Evolutionary conservation across 768 basidiomycete species (phyloP).

Genomic region (Favolaschia claudopus): DNA sequence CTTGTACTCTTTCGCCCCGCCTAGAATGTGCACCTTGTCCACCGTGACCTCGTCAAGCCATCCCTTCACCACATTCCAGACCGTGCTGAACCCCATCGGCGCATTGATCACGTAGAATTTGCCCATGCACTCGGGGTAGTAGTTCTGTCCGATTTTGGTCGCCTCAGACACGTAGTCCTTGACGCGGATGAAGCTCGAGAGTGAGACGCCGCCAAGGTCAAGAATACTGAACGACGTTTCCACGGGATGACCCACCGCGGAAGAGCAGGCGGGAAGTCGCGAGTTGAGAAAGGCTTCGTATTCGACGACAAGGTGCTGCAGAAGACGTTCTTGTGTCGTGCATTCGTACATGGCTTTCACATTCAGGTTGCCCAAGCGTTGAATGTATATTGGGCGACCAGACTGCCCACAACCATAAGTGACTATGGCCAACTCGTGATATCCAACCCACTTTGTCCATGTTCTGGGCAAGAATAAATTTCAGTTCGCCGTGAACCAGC

Average conservation of each 20-base stretch:
- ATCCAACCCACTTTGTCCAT: constrained; percentile 77
- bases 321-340: constrained; percentile 88
- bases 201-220: constrained; percentile 76
- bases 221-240: constrained; percentile 98
- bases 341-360: constrained; percentile 80
- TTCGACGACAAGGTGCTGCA: constrained; percentile 88
- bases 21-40: constrained; percentile 90
- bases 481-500: background rate
- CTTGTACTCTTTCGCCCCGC: constrained; percentile 62
- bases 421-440: constrained; percentile 6
- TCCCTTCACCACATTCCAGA: constrained; percentile 89
- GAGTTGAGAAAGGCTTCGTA: constrained; percentile 89
- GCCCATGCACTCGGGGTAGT: constrained; percentile 93
- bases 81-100: constrained; percentile 88
- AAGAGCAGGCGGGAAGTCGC: constrained; percentile 83
- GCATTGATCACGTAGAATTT: constrained; percentile 99
- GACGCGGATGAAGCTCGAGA: constrained; percentile 88
- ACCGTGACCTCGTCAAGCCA: constrained; percentile 97
- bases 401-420: too few species aligned
- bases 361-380: constrained; percentile 91
- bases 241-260: constrained; percentile 80
- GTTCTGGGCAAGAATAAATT: constrained; percentile 37
- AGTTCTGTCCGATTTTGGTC: constrained; percentile 84
- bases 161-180: constrained; percentile 89
- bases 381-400: constrained; percentile 95